phyloP scores from a whole-genome alignment of 257 asterid genomes.

The Solanum pinnatisectum region DNA sequence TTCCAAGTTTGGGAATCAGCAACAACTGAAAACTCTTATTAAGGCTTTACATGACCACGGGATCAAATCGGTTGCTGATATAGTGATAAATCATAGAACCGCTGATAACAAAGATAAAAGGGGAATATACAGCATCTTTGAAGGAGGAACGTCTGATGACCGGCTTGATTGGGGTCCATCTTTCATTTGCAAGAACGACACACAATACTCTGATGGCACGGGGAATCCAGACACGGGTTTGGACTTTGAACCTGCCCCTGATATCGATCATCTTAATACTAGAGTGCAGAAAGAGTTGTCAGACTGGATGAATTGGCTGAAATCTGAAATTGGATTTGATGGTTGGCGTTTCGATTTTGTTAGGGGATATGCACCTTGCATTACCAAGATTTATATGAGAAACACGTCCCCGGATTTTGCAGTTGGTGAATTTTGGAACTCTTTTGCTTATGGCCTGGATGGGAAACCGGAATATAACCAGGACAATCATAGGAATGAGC shows the following conservation, averaged over 20 bases:
- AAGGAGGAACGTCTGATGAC: conserved; percentile 72
- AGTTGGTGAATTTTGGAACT: conserved; percentile 45
- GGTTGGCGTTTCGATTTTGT: conserved; percentile 85
- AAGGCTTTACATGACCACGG: conserved; percentile 31
- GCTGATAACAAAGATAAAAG: conserved; percentile 55
- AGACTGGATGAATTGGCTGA: conserved; percentile 90
- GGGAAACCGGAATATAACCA: conserved; percentile 20
- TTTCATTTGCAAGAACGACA: conserved; percentile 53
- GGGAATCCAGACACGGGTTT: conserved; percentile 70
- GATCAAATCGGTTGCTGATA: conserved; percentile 66
- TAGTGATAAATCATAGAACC: conserved; percentile 74
- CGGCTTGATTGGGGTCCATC: conserved; percentile 89
- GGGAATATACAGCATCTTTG: conserved; percentile 64
- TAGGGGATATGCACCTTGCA: conserved; percentile 44
- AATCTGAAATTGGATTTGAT: conserved; percentile 53
- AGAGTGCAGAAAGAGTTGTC: conserved; percentile 61
- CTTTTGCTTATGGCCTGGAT: background rate
- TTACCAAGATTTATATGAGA: conserved; percentile 49
- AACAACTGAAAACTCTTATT: conserved; percentile 36
- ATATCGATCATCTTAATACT: conserved; percentile 65
- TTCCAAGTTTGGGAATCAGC: conserved; percentile 56
- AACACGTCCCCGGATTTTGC: conserved; percentile 62
- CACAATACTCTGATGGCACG: conserved; percentile 47
- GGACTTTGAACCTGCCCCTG: conserved; percentile 42
- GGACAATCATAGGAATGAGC: conserved; percentile 39